Conservation (phyloP, 768 basidiomycete species). For the Sporobolomyces phaffii region DNA sequence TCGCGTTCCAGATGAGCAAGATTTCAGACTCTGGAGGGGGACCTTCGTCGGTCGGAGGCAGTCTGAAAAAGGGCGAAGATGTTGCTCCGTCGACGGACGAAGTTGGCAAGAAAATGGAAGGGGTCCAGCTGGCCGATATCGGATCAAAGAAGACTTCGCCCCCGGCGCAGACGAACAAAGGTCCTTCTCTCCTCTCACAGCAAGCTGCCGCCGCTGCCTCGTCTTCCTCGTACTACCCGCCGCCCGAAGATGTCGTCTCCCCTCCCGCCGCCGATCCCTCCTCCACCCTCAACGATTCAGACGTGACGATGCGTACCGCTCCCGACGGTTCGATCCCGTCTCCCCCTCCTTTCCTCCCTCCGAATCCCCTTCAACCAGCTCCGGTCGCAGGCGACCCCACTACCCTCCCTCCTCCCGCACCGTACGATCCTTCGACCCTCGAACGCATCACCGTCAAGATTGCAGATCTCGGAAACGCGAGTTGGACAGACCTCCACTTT, state of each 20-base stretch:
- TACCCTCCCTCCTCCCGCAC: constrained; percentile 47
- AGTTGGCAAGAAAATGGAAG: constrained; percentile 52
- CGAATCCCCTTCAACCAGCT: constrained; percentile 44
- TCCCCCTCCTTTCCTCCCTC: constrained; percentile 45
- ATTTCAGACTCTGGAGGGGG: constrained; percentile 55
- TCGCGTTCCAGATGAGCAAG: constrained; percentile 86
- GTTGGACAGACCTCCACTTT: constrained; percentile 81
- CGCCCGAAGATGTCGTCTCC: not conserved
- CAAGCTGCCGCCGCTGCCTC: constrained; percentile 44
- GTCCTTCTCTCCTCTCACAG: constrained; percentile 40
- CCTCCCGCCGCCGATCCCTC: constrained; percentile 7
- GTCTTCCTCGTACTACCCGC: constrained; percentile 6
- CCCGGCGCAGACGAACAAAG: constrained; percentile 37
- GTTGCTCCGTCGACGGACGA: constrained; percentile 51
- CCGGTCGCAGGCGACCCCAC: constrained; percentile 50
- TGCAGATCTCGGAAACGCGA: constrained; percentile 88
- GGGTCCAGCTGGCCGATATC: constrained; percentile 46
- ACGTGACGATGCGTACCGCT: constrained; percentile 36
- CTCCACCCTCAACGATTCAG: constrained; percentile 17
- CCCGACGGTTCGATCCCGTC: constrained; percentile 40
- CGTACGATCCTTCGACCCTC: constrained; percentile 45
- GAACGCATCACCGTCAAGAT: constrained; percentile 96
- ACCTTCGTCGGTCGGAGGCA: constrained; percentile 46
- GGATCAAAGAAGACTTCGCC: constrained; percentile 40
- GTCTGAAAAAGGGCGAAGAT: constrained; percentile 16